Percentiles rank a stretch among this genome's conserved stretches.
These are phyloP conservation scores for Aspergillus ochraceoroseus DNA, from an alignment of 2,329 filamentous ascomycete genomes.

Conservation along the genomic window DNA sequence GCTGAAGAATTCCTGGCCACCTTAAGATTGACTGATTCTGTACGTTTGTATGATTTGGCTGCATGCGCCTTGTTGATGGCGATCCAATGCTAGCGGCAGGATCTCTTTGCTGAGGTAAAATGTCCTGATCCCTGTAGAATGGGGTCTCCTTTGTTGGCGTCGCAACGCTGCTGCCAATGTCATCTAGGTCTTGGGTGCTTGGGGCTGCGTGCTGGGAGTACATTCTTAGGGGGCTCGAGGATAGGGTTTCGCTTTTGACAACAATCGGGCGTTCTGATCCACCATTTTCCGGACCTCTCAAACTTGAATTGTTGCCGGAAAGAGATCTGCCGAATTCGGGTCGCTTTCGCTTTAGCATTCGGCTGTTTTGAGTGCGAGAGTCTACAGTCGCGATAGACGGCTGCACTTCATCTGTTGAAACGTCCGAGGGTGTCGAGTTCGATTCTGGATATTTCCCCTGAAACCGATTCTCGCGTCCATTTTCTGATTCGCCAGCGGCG, in stretches of 20 bases:
- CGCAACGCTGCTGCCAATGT: constrained; percentile 39
- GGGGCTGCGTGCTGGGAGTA: constrained; percentile 29
- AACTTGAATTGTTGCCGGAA: neutral
- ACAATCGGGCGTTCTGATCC: constrained; percentile 20
- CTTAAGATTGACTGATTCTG: constrained; percentile 6
- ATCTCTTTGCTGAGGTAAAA: neutral
- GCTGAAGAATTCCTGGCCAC: constrained; percentile 22
- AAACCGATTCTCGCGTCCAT: neutral
- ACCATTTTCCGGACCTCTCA: constrained; percentile 4
- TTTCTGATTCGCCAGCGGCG: neutral
- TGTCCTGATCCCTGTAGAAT: constrained; percentile 4
- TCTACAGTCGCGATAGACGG: neutral
- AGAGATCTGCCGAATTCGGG: constrained; percentile 1
- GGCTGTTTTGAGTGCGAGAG: constrained; percentile 2
- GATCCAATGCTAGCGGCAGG: neutral
- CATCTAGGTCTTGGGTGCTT: constrained; percentile 60
- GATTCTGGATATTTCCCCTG: constrained; percentile 7
- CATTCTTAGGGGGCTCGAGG: constrained; percentile 31
- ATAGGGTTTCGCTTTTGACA: constrained; percentile 37
- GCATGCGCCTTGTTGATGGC: neutral
- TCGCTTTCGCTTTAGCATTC: constrained; percentile 25
- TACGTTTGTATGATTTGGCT: neutral
- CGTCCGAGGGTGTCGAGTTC: constrained; percentile 19
- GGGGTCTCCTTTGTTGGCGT: constrained; percentile 40
- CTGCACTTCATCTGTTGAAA: constrained; percentile 9